phyloP scores from a whole-genome alignment of 768 basidiomycete species.

The Macrocybe gigantea region DNA sequence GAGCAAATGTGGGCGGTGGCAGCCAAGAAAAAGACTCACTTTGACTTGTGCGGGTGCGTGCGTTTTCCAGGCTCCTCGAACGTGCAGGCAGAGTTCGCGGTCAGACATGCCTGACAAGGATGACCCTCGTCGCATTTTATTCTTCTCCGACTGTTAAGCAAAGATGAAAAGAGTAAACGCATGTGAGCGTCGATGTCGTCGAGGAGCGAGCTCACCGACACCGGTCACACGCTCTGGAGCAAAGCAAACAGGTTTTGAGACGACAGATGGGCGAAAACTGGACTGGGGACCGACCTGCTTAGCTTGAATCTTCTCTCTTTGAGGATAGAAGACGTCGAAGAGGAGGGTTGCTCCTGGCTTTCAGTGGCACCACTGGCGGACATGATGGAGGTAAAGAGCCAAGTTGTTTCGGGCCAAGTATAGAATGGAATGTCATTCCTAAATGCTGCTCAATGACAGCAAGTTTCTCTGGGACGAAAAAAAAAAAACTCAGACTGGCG shows the following conservation, averaged over 20 bases:
- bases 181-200: not conserved
- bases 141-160: slow-evolving; percentile 54
- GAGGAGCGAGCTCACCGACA: slow-evolving; percentile 59
- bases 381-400: slow-evolving; percentile 34
- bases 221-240: slow-evolving; percentile 78
- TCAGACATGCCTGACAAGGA: slow-evolving; percentile 84
- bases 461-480: too few species aligned
- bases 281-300: slow-evolving; percentile 53
- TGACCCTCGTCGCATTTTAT: slow-evolving; percentile 90
- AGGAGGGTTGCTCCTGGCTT: slow-evolving; percentile 34
- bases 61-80: slow-evolving; percentile 87
- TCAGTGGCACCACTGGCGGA: slow-evolving; percentile 38
- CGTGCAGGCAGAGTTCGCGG: slow-evolving; percentile 75
- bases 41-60: slow-evolving; percentile 84
- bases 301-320: slow-evolving; percentile 86
- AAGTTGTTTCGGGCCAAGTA: slow-evolving; percentile 17
- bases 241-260: slow-evolving; percentile 1
- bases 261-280: too few species aligned
- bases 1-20: not conserved
- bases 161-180: slow-evolving; percentile 6
- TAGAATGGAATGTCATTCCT: slow-evolving; percentile 7
- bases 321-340: slow-evolving; percentile 44
- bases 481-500: too few species aligned
- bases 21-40: slow-evolving; percentile 40
- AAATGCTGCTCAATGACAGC: too few species aligned